Conservation (phyloP, 805 yeast genomes). For the Saturnispora quitensis region DNA sequence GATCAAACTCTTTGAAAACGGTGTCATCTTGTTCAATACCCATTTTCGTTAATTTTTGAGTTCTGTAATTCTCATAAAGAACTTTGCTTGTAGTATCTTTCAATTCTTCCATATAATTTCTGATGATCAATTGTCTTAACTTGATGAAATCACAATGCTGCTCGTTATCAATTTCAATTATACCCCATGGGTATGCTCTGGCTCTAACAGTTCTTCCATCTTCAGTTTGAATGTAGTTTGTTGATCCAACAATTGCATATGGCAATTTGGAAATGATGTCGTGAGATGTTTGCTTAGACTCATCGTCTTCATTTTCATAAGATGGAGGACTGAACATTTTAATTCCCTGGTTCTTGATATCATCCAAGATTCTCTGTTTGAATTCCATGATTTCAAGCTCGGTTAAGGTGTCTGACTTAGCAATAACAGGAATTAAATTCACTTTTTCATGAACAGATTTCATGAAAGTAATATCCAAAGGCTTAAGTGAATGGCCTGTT, state of each 20-base stretch:
- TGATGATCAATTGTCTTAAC: conserved; percentile 78
- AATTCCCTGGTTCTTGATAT: conserved; percentile 66
- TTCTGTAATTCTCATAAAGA: conserved; percentile 84
- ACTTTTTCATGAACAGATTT: conserved; percentile 82
- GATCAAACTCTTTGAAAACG: conserved; percentile 94
- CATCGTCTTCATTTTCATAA: conserved; percentile 74
- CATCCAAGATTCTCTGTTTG: conserved; percentile 70
- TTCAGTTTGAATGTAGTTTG: conserved; percentile 52
- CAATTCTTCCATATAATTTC: conserved; percentile 89
- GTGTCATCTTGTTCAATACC: conserved; percentile 89
- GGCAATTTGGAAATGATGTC: conserved; percentile 70
- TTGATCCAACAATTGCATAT: conserved; percentile 91
- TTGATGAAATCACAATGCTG: conserved; percentile 86
- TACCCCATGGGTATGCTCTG: conserved; percentile 95
- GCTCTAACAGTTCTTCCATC: conserved; percentile 85
- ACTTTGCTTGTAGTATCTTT: conserved; percentile 71
- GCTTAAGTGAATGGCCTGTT: conserved; percentile 86
- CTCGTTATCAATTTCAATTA: conserved; percentile 90
- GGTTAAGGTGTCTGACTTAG: conserved; percentile 84
- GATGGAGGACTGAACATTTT: conserved; percentile 67
- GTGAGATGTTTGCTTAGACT: conserved; percentile 54
- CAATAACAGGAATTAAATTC: conserved; percentile 88
- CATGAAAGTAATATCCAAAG: conserved; percentile 85
- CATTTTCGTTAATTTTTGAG: conserved; percentile 65
- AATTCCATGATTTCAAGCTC: conserved; percentile 74